These are phyloP conservation scores for Chaetomidium leptoderma DNA, from an alignment of 495 filamentous ascomycete species.

Conservation along the genomic window DNA sequence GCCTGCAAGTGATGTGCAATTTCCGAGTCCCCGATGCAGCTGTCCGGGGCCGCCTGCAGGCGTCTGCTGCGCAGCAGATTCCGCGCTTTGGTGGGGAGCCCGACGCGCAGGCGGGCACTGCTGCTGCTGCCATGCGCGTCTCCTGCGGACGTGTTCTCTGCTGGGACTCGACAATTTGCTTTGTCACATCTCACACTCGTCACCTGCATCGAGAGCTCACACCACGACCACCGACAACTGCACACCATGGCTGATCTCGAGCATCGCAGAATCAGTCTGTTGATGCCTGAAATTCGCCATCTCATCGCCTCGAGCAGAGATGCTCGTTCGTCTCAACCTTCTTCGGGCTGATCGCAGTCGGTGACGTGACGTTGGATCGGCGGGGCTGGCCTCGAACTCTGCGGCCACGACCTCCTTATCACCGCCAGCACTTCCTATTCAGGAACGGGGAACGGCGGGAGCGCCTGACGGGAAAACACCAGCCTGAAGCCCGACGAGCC, in stretches of 20 bases:
- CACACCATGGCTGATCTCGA: not conserved
- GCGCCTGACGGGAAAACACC: not conserved
- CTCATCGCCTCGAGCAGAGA: no score
- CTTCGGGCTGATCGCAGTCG: conserved; percentile 22
- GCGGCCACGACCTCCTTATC: conserved; percentile 26
- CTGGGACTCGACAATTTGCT: not conserved
- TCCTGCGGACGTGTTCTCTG: not conserved
- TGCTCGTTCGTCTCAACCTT: not conserved
- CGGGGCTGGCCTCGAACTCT: conserved; percentile 28
- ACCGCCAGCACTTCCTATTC: conserved; percentile 20
- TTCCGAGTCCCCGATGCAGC: not conserved
- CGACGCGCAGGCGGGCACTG: not conserved
- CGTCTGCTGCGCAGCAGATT: not conserved
- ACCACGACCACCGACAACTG: no score
- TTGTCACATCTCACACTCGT: not conserved
- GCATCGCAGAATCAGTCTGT: not conserved
- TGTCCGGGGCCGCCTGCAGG: not conserved
- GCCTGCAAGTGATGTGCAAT: no score
- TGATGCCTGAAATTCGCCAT: conserved; percentile 7
- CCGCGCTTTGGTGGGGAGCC: not conserved
- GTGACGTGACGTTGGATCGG: conserved; percentile 24
- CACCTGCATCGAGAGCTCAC: not conserved
- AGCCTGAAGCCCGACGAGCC: not conserved
- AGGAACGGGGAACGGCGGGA: not conserved
- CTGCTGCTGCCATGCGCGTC: not conserved